Base-by-base conservation (phyloP, 257 asterid species). In the Cruciata laevipes region DNA sequence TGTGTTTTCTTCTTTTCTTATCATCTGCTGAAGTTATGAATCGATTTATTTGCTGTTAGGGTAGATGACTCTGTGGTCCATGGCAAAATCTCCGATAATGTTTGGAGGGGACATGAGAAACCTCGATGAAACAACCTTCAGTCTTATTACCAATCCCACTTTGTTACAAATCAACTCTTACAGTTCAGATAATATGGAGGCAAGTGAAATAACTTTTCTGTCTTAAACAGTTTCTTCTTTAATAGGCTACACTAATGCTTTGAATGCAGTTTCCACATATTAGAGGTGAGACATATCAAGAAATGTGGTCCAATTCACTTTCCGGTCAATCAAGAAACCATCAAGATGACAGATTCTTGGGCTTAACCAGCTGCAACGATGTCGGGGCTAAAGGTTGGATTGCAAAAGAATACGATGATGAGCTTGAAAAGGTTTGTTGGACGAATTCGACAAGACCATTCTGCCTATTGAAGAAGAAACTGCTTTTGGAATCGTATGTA, bases 41-140 rank as follows among this genome's bases (percentile, higher is more conserved):
- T 53, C 51, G 3, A 61, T 61, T 67, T 33, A 44, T 23, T 51
- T 33, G 17, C 68, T 51, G 21, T 51, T 76, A 51, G 74, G 73
- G 77, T 83, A 93, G 99, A 82, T 94, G 83, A 87, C 99, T 17
- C 79, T 94, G 38, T 94, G 99, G 99, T 78, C 99, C 77, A 88
- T 94, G 77, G 93, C 80, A 25, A 90, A 84, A 82, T 88, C 99
- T 55, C 99, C 99, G 68, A 70, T 94, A 71, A 94, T 94, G 96
- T 88, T 84, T 52, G 99, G 99, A 66, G 99, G 99, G 69, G 99
- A 94, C 74, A 75, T 94, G 96, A 85, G 96, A 82, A 69, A 65
- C 32, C 82, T 94, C 21, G 95, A 91, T 42, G 73, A 75, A 8
- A 20, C 75, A 5, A 88, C 97, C 18, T 63, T 82, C 61, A 49